Base-by-base conservation (phyloP, 768 basidiomycete species). In the Stropharia rugosoannulata region DNA sequence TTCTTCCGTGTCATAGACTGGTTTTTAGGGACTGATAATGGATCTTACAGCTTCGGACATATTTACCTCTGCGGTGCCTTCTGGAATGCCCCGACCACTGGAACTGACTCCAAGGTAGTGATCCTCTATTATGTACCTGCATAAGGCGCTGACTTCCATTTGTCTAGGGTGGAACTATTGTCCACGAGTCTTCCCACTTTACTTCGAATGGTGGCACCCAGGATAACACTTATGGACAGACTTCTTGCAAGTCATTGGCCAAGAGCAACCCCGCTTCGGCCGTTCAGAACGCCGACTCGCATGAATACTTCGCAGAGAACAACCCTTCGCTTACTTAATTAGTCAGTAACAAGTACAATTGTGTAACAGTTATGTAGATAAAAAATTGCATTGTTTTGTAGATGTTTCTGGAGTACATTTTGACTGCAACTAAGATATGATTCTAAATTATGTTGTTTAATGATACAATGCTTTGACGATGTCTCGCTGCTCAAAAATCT, bases 261-360 rank as follows among this genome's bases (percentile, higher is more conserved):
- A 71, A 62, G 55, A 75, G 70, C 66, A 71, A 70, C 66, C 70
- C 77, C 19, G 49, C 54, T 32, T 12, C 67, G 18, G 78, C 76
- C 8, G 65, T 79, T 48, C 18, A 55, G 37, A 80, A 80, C 56
- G 78, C 77, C 15, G 78, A 81, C 55, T 69, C 59, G 44, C 75
- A 80, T 60, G 78, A 80, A 54, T 79, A 78, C 68, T 78, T 78
- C 61, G 74, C 77, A 15, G 75, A 79, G 71, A 80, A 80, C 70
- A 77, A 69, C 66, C 77, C 77, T 27, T 37, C 69, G 22, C 72
- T 62, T 11, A 56, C 71, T 49, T 75, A 66, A 70, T 44, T 55
- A 22, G 29, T 4, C 5, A n/a, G 9, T 27, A 27, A 5, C 10
- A 32, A 27, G 22, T 27, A 25, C 13, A 15, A 25, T 25, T 11